Conservation (phyloP, 139 green algal genomes). For the Klebsormidium nitens region DNA sequence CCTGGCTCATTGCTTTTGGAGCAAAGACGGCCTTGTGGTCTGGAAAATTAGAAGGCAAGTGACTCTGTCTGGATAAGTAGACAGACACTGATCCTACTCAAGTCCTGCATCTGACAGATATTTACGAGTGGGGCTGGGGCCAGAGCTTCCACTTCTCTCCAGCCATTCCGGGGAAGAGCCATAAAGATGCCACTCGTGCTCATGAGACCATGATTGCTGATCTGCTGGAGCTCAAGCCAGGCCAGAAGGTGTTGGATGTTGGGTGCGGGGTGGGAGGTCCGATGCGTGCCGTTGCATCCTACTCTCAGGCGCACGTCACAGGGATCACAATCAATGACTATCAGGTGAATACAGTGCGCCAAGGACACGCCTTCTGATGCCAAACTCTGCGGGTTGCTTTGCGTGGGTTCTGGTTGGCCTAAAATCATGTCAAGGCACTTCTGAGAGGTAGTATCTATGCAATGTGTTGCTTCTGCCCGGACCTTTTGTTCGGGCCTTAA, state of each 20-base stretch:
- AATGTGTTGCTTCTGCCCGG: too few relatives aligned
- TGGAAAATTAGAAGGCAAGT: too few relatives aligned
- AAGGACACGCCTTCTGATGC: too few relatives aligned
- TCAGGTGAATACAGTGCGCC: slow-evolving; percentile 65
- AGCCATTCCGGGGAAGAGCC: slow-evolving; percentile 64
- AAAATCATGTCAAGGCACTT: too few relatives aligned
- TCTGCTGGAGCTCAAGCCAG: slow-evolving; percentile 57
- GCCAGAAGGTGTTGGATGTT: slow-evolving; percentile 78
- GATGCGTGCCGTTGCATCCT: slow-evolving; percentile 85
- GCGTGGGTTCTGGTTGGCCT: too few relatives aligned
- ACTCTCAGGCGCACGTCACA: slow-evolving; percentile 72
- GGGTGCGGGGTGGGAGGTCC: slow-evolving; percentile 96
- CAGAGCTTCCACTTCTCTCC: slow-evolving; percentile 96
- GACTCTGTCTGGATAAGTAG: not conserved
- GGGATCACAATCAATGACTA: slow-evolving; percentile 98
- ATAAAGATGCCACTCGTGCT: slow-evolving; percentile 60
- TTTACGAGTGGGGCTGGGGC: slow-evolving; percentile 99
- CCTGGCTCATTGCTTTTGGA: not conserved
- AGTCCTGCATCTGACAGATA: slow-evolving; percentile 81
- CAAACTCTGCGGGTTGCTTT: too few relatives aligned
- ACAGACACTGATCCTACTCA: slow-evolving; percentile 16
- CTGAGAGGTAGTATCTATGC: too few relatives aligned
- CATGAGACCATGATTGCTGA: slow-evolving; percentile 76
- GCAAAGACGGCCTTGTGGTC: not conserved
- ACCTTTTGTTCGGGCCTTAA: too few relatives aligned